Base-by-base conservation (phyloP, 495 filamentous ascomycete species). In the Aspergillus indologenus region DNA sequence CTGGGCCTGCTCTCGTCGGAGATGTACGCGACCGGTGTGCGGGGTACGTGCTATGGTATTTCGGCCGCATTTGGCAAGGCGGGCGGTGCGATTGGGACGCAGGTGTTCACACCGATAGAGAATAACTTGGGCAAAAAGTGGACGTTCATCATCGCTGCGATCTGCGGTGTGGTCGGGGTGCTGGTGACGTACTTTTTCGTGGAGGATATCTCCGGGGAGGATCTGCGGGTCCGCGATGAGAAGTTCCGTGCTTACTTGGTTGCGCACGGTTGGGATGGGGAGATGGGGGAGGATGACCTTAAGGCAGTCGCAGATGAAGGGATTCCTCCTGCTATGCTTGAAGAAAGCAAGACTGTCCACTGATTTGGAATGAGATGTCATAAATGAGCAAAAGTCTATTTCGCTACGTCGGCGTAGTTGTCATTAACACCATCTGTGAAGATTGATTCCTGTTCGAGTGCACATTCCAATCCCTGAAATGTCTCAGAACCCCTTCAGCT, bases 81-180 rank as follows among this genome's bases (percentile, higher is more conserved):
- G 3, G 48, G 48, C 3, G 48, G 21, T 18, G 48, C 48, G 23
- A 51, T 51, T 17, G 48, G 48, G 23, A 51, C 48, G 12, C 48
- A 51, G 48, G 48, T 29, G 48, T 51, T 51, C 17, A 51, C 48
- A 1, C 48, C 48, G 15, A 51, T 51, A 3, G 23, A 51, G 48
- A n/a, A 51, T 19, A n/a, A 51, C 6, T 15, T 51, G 6, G 48
- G 48, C 24, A 51, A 51, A 24, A 17, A 19, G 21, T 51, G 48
- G 48, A 51, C 48, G 24, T 51, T 51, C 29, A 51, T 51, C 12
- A 51, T 51, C 19, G 48, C 48, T 3, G 48, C 48, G 24, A 51
- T 51, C 17, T 51, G 48, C 23, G 48, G 48, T 17, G 23, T 51
- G 17, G 48, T 31, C 15, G 48, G 48, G 0, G 29, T 51, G n/a